phyloP scores from a whole-genome alignment of 1,284 basidiomycete genomes.

The Tilletiaria anomala region DNA sequence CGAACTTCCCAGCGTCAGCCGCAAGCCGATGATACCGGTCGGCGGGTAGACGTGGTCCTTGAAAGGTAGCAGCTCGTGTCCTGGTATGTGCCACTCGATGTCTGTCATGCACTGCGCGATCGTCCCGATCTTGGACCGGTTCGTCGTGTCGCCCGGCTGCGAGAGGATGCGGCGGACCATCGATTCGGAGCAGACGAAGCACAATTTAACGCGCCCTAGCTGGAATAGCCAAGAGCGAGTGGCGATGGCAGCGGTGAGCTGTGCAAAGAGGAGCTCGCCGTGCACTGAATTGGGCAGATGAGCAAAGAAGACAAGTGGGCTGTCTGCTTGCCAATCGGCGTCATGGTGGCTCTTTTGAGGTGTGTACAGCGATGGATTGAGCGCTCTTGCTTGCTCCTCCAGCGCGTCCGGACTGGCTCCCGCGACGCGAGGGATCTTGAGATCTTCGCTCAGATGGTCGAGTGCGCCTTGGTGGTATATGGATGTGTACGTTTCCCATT shows the following conservation, averaged over 20 bases:
- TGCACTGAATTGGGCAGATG: conserved; percentile 37
- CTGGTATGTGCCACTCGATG: conserved; percentile 9
- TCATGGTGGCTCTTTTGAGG: background rate
- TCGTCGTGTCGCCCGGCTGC: background rate
- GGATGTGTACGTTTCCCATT: too few species aligned
- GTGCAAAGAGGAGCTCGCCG: conserved; percentile 34
- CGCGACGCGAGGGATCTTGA: conserved; percentile 10
- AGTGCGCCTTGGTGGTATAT: too few species aligned
- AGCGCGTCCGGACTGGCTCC: too few species aligned
- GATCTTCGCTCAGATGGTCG: too few species aligned
- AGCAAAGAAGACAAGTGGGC: conserved; percentile 24
- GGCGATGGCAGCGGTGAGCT: conserved; percentile 25
- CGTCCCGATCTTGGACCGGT: conserved; percentile 20
- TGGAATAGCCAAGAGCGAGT: conserved; percentile 29
- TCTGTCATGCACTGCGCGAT: conserved; percentile 18
- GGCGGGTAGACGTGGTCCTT: conserved; percentile 22
- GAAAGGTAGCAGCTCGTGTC: conserved; percentile 18
- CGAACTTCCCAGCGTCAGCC: conserved; percentile 10
- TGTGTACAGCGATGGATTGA: background rate
- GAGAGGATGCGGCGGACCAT: background rate
- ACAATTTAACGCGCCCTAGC: conserved; percentile 22
- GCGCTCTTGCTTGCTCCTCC: too few species aligned
- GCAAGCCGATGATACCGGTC: conserved; percentile 18
- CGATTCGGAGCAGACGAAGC: conserved; percentile 7
- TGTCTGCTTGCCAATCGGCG: too few species aligned